Evolutionary conservation across 495 filamentous ascomycete genomes (phyloP), one percentile per base, ranked within the genome.

Genomic region (Penicillium riverlandense): DNA sequence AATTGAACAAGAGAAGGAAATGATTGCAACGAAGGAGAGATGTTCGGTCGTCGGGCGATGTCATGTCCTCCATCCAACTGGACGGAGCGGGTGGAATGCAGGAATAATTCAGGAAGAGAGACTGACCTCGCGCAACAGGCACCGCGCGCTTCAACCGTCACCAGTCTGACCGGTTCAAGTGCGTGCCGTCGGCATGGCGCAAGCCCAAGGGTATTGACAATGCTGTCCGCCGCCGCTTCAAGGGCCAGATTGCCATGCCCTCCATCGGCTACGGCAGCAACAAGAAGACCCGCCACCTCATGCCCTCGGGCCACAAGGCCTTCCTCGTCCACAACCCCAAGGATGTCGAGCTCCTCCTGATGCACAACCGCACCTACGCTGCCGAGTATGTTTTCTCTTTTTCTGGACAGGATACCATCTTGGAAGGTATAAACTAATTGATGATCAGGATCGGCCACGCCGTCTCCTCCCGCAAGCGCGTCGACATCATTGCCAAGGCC

Each of bases 181-280:
- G 89, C 63, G 81, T 96, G 45, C 79, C 77, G 63, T 65, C 84
- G 35, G 82, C 75, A 69, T 98, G 92, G 92, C 85, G 92, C 75
- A 98, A 98, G 80, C 92, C 92, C 42, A 98, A 96, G 83, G 92
- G 92, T 84, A 98, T 98, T 72, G 92, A 98, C 65, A 92, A 90
- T 70, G 72, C 82, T 45, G 87, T 91, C 63, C 81, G 88, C 58
- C 80, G 90, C 74, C 83, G 90, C 54, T 96, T 95, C 78, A 90
- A 90, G 82, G 86, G 90, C 59, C 85, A 84, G 71, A 84, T 85
- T 70, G 86, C 84, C 61, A 97, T 98, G 91, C 92, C 92, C 70
- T 94, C 89, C 77, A 98, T 98, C 70, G 92, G 92, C 55, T 97
- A 90, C 69, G 91, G 92, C 55, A 87, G 81, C 72, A 96, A 98